A percentile compares a stretch with the other conserved stretches of the same genome.
These are phyloP conservation scores for Ogataea glucozyma DNA, from an alignment of 805 yeast genomes.

Conservation along the genomic window DNA sequence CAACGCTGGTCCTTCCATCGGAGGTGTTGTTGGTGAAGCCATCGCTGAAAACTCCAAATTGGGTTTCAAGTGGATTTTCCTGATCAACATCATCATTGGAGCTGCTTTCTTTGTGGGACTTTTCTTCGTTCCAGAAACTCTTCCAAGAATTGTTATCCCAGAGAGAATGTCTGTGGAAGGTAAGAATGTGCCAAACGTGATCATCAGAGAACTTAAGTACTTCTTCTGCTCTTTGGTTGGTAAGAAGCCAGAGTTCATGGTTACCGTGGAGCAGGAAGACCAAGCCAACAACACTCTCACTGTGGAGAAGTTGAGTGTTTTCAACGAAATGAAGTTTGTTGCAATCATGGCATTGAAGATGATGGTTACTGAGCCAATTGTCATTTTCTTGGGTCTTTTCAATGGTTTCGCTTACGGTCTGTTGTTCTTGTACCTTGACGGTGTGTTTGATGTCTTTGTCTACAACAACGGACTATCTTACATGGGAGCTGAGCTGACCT, in stretches of 20 bases:
- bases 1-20: conserved; percentile 39
- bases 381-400: conserved; percentile 36
- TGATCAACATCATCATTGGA: conserved; percentile 36
- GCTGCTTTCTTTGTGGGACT: conserved; percentile 26
- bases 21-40: conserved; percentile 40
- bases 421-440: conserved; percentile 38
- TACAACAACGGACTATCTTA: conserved; percentile 33
- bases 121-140: conserved; percentile 36
- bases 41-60: conserved; percentile 31
- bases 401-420: conserved; percentile 40
- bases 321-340: conserved; percentile 34
- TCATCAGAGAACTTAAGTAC: conserved; percentile 30
- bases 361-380: conserved; percentile 38
- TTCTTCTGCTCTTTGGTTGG: conserved; percentile 19
- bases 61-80: conserved; percentile 37
- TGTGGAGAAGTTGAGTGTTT: conserved; percentile 26
- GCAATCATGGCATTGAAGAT: conserved; percentile 35
- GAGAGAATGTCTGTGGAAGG: conserved; percentile 32
- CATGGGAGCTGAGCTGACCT: conserved; percentile 37
- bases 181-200: conserved; percentile 24
- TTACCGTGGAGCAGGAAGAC: conserved; percentile 19
- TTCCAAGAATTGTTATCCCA: conserved; percentile 37
- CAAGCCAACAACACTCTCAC: conserved; percentile 23
- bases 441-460: conserved; percentile 38
- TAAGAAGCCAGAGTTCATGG: conserved; percentile 24